A percentile compares a stretch with the other conserved stretches of the same genome.
phyloP scores from a whole-genome alignment of 352 stramenopile species.

The Plasmopara muralis region DNA sequence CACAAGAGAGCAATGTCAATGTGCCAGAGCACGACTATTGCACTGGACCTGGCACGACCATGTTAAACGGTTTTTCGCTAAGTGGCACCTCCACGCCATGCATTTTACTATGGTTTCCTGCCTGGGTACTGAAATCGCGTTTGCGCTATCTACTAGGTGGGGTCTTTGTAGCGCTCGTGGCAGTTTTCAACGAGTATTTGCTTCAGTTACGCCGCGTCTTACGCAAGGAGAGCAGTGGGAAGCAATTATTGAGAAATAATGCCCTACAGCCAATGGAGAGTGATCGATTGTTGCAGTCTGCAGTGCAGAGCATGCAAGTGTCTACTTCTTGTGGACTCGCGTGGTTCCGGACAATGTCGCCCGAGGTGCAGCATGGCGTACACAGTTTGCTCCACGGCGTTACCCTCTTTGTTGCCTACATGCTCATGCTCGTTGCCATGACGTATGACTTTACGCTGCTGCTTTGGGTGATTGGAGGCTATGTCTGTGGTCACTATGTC shows the following conservation, averaged over 20 bases:
- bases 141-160: conserved; percentile 48
- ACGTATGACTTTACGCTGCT: conserved; percentile 69
- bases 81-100: conserved; percentile 36
- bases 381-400: conserved; percentile 51
- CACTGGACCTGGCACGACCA: conserved; percentile 54
- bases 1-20: conserved; percentile 1
- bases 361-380: conserved; percentile 42
- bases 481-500: conserved; percentile 57
- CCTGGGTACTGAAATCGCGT: conserved; percentile 56
- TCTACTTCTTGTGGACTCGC: conserved; percentile 28
- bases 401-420: conserved; percentile 62
- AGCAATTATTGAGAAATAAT: conserved; percentile 22
- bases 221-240: conserved; percentile 55
- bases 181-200: conserved; percentile 71
- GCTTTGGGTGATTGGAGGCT: conserved; percentile 44
- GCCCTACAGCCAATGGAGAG: conserved; percentile 20
- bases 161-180: conserved; percentile 42
- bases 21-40: conserved; percentile 33
- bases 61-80: conserved; percentile 69
- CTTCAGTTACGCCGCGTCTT: conserved; percentile 57
- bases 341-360: conserved; percentile 51
- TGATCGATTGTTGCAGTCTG: conserved; percentile 39
- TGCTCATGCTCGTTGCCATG: conserved; percentile 81
- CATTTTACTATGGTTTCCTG: conserved; percentile 67
- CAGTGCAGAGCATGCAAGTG: conserved; percentile 26